phyloP scores from a whole-genome alignment of 2,329 filamentous ascomycete genomes.

The Colletotrichum filicis region DNA sequence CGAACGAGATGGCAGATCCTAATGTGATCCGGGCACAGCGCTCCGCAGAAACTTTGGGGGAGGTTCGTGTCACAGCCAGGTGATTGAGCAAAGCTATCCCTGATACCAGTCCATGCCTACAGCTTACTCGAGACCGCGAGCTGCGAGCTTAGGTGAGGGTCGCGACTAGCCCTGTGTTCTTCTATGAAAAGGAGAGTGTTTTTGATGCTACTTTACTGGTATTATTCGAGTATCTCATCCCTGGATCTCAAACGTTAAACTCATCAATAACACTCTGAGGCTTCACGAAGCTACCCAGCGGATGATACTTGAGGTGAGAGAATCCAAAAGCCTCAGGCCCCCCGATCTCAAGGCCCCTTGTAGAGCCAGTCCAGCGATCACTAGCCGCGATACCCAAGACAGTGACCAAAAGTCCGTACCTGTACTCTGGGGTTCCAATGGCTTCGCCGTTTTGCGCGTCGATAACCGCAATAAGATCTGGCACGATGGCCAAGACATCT shows the following conservation, averaged over 20 bases:
- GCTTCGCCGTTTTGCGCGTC: conserved; percentile 68
- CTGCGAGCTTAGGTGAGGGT: background rate
- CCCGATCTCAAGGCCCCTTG: conserved; percentile 59
- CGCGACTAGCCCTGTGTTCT: background rate
- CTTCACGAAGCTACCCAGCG: conserved; percentile 59
- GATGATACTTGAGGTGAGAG: conserved; percentile 57
- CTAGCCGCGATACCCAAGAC: conserved; percentile 59
- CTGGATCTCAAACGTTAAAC: conserved; percentile 40
- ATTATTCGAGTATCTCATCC: background rate
- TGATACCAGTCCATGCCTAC: background rate
- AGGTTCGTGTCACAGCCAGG: background rate
- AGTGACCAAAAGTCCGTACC: conserved; percentile 62
- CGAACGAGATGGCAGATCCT: background rate
- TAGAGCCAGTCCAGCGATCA: conserved; percentile 56
- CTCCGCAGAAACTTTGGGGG: background rate
- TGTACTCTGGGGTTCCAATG: conserved; percentile 66
- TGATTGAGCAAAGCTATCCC: background rate
- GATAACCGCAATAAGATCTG: conserved; percentile 66
- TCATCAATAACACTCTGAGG: conserved; percentile 66
- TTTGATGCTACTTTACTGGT: background rate
- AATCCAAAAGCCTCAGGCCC: conserved; percentile 61
- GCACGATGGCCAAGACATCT: conserved; percentile 62
- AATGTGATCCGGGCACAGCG: background rate
- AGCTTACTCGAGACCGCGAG: background rate
- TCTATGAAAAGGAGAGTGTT: background rate